Conservation (phyloP, 345 rosid genomes). For the Moricandia arvensis region DNA sequence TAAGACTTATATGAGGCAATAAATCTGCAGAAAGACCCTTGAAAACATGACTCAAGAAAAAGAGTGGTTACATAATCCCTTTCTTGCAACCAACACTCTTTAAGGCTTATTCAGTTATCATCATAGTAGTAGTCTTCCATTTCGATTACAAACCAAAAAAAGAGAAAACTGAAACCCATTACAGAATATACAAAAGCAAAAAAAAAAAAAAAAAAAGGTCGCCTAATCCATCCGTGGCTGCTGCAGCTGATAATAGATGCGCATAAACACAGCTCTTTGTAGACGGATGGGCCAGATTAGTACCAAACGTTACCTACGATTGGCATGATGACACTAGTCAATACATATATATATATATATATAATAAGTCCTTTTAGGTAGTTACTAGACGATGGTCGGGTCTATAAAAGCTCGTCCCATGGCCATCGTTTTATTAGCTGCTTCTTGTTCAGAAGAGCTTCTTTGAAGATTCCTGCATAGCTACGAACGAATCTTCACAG, state of each 20-base stretch:
- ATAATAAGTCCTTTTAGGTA: conserved; percentile 29
- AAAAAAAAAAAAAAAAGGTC: not conserved
- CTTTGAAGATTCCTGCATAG: conserved; percentile 23
- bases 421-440: conserved; percentile 20
- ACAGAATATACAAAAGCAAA: conserved; percentile 31
- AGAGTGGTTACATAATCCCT: not conserved
- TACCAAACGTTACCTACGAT: conserved; percentile 25
- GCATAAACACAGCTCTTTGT: conserved; percentile 65
- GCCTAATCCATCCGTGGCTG: conserved; percentile 33
- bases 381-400: conserved; percentile 28
- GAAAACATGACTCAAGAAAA: conserved; percentile 6
- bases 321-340: conserved; percentile 37
- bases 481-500: conserved; percentile 28
- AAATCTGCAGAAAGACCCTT: not conserved
- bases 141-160: not conserved
- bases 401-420: conserved; percentile 43
- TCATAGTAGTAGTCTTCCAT: conserved; percentile 1
- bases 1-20: not conserved
- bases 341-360: conserved; percentile 9
- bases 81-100: not conserved
- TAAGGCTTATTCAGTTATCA: conserved; percentile 11
- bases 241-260: conserved; percentile 57
- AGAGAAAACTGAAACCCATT: not conserved
- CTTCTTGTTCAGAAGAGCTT: conserved; percentile 32
- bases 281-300: conserved; percentile 49